Conservation (phyloP, 2,329 filamentous ascomycete species). For the Lachnellula suecica region DNA sequence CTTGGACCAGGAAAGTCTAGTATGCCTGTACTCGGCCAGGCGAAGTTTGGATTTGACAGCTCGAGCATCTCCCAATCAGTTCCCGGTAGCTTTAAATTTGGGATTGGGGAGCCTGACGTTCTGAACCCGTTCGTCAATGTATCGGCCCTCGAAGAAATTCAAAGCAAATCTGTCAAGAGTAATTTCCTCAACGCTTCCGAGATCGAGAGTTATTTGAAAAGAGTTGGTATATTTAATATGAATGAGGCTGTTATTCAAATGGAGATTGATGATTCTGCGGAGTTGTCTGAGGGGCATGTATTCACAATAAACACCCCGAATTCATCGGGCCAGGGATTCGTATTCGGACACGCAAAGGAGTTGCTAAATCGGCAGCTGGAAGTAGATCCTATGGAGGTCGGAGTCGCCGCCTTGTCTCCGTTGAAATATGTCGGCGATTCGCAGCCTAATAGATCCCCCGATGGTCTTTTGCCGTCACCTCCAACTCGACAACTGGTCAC, state of each 20-base stretch:
- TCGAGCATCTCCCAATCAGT: slow-evolving; percentile 1
- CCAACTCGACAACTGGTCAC: neutral
- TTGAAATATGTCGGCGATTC: neutral
- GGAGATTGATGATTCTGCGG: neutral
- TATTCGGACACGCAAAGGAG: too few species aligned
- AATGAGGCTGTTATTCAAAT: slow-evolving; percentile 1
- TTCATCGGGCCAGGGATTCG: neutral
- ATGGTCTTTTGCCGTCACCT: too few species aligned
- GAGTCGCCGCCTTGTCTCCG: too few species aligned
- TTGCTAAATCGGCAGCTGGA: too few species aligned
- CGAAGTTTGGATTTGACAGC: slow-evolving; percentile 7
- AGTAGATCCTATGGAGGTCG: too few species aligned
- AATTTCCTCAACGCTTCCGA: slow-evolving; percentile 11
- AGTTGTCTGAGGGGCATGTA: neutral
- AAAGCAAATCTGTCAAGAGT: neutral
- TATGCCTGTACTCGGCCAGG: slow-evolving; percentile 3
- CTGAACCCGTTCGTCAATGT: slow-evolving; percentile 11
- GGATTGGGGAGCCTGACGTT: neutral
- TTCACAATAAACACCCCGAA: neutral
- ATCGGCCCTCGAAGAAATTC: slow-evolving; percentile 1
- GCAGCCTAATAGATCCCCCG: too few species aligned
- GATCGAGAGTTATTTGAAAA: slow-evolving; percentile 10
- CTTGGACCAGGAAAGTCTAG: slow-evolving; percentile 5
- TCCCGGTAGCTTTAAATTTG: neutral
- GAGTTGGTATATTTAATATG: slow-evolving; percentile 8